phyloP scores from a whole-genome alignment of 352 stramenopile species.

The Globisporangium orthogonon region DNA sequence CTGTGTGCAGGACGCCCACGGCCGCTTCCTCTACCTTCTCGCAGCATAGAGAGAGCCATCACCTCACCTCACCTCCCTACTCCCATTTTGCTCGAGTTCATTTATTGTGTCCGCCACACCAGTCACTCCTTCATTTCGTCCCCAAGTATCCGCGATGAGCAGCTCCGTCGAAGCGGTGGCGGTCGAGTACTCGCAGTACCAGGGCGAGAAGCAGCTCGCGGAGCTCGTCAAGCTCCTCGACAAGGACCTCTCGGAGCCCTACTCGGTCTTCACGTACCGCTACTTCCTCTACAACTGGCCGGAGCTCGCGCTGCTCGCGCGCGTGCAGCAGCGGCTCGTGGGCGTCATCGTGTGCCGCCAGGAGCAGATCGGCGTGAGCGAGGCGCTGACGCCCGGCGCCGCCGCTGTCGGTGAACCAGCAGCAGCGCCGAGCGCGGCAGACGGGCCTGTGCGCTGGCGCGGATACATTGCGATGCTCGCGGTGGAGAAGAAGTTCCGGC shows the following conservation, averaged over 20 bases:
- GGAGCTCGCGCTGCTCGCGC: slow-evolving; percentile 86
- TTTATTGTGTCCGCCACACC: too few species aligned
- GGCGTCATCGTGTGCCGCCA: slow-evolving; percentile 91
- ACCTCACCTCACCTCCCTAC: too few species aligned
- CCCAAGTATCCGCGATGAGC: background rate
- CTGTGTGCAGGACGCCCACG: too few species aligned
- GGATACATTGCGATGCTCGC: slow-evolving; percentile 96
- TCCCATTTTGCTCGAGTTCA: too few species aligned
- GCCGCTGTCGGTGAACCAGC: background rate
- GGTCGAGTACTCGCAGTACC: slow-evolving; percentile 66
- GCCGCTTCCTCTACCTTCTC: too few species aligned
- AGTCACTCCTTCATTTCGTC: background rate
- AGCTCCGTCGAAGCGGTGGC: background rate
- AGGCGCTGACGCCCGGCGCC: slow-evolving; percentile 24
- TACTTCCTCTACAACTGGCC: slow-evolving; percentile 96
- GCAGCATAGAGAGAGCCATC: too few species aligned
- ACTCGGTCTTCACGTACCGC: slow-evolving; percentile 96
- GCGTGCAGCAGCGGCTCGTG: slow-evolving; percentile 81
- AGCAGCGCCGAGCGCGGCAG: background rate
- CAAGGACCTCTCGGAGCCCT: slow-evolving; percentile 93
- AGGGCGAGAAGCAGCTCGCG: slow-evolving; percentile 85
- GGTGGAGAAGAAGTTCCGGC: slow-evolving; percentile 86
- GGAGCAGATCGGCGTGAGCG: slow-evolving; percentile 67
- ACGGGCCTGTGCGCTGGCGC: slow-evolving; percentile 34
- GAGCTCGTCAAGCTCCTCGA: slow-evolving; percentile 92